Evolutionary conservation across 306 rosid species (phyloP).

Genomic region (Prunus armeniaca): DNA sequence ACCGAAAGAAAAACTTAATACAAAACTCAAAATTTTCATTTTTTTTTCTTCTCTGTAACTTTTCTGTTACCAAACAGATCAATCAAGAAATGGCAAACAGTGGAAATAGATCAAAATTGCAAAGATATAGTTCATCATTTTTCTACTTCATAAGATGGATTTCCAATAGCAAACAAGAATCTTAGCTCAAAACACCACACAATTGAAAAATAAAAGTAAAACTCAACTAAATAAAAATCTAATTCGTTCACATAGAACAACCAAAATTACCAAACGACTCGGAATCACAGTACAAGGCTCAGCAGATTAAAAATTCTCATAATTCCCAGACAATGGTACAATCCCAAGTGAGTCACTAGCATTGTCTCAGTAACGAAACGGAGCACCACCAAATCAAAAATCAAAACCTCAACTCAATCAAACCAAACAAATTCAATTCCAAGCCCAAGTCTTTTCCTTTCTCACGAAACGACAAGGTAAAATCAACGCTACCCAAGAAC

Average conservation of each 20-base stretch:
- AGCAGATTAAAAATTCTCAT: not conserved
- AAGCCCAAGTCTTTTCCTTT: not conserved
- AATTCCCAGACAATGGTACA: not conserved
- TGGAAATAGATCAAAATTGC: not conserved
- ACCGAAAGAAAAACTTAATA: not conserved
- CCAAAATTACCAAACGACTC: no score
- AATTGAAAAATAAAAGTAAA: not conserved
- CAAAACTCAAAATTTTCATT: no score
- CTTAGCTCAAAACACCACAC: not conserved
- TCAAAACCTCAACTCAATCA: not conserved
- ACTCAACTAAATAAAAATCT: not conserved
- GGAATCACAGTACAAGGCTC: no score
- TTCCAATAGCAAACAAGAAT: not conserved
- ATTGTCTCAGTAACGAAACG: not conserved
- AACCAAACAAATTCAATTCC: not conserved
- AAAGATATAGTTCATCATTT: not conserved
- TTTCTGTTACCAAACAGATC: not conserved
- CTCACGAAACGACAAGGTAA: not conserved
- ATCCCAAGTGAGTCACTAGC: not conserved
- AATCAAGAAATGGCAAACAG: not conserved
- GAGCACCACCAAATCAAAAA: not conserved
- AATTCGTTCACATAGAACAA: not conserved
- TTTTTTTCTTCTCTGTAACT: not conserved
- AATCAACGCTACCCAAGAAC: slow-evolving; percentile 1
- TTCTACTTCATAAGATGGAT: not conserved